These are phyloP conservation scores for Trichophyton equinum DNA, from an alignment of 2,329 filamentous ascomycete species.

Conservation along the genomic window DNA sequence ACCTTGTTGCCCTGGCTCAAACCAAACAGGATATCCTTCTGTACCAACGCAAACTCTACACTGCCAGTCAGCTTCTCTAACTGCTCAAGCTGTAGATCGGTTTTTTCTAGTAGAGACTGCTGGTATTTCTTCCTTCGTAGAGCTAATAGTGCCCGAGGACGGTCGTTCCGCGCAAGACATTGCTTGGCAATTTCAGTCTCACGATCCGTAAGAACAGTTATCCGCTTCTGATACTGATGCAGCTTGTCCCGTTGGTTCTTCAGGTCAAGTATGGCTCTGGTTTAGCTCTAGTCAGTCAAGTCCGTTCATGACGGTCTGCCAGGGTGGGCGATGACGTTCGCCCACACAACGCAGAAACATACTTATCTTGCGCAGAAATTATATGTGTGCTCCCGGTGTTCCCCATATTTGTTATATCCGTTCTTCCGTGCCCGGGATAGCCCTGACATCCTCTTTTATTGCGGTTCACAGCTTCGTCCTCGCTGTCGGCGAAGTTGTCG, in stretches of 20 bases:
- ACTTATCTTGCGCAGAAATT: conserved; percentile 79
- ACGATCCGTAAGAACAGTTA: conserved; percentile 69
- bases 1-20: conserved; percentile 84
- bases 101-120: conserved; percentile 74
- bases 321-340: not conserved
- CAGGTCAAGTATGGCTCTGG: conserved; percentile 88
- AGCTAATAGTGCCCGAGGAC: conserved; percentile 68
- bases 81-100: conserved; percentile 86
- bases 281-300: not conserved
- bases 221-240: conserved; percentile 87
- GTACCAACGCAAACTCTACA: conserved; percentile 91
- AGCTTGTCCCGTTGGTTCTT: conserved; percentile 96
- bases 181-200: conserved; percentile 77
- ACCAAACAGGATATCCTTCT: conserved; percentile 91
- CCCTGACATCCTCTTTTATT: not conserved
- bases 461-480: not conserved
- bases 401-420: conserved; percentile 40
- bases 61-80: conserved; percentile 76
- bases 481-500: not conserved
- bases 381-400: conserved; percentile 52
- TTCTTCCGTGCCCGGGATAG: not conserved
- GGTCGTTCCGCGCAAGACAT: conserved; percentile 70
- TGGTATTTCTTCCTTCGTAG: conserved; percentile 95
- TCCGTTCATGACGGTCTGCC: not conserved
- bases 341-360: conserved; percentile 18